These are phyloP conservation scores for Sanghuangporus baumii DNA, from an alignment of 1,284 basidiomycete genomes.

Conservation along the genomic window DNA sequence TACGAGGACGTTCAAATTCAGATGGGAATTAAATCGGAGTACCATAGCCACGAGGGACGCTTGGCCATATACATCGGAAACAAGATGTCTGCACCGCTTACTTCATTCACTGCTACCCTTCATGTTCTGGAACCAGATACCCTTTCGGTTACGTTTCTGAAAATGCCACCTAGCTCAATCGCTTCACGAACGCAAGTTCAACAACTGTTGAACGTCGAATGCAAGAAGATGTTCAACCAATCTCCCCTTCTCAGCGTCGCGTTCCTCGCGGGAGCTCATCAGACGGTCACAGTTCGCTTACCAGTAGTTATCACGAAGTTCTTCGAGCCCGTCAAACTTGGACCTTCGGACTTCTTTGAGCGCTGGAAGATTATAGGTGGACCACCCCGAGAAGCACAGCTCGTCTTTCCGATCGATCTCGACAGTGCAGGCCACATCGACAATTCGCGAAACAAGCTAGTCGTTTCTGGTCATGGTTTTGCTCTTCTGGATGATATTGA, in stretches of 20 bases:
- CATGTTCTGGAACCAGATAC: constrained; percentile 71
- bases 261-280: constrained; percentile 89
- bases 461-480: constrained; percentile 74
- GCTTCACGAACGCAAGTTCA: constrained; percentile 85
- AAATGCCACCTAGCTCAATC: constrained; percentile 81
- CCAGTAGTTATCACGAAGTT: constrained; percentile 91
- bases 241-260: constrained; percentile 85
- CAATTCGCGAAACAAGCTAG: constrained; percentile 61
- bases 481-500: constrained; percentile 78
- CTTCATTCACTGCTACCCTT: constrained; percentile 83
- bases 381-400: constrained; percentile 87
- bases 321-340: constrained; percentile 87
- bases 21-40: constrained; percentile 94
- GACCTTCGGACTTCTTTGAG: constrained; percentile 88
- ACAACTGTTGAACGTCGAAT: constrained; percentile 90
- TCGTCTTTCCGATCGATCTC: constrained; percentile 78
- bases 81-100: constrained; percentile 83
- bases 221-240: constrained; percentile 78
- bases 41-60: constrained; percentile 88
- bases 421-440: constrained; percentile 70
- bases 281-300: constrained; percentile 78
- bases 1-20: constrained; percentile 96
- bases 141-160: constrained; percentile 78
- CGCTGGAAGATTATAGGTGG: constrained; percentile 97
- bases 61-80: constrained; percentile 95